phyloP scores from a whole-genome alignment of 2,329 filamentous ascomycete species.

The Hymenoscyphus occultus region DNA sequence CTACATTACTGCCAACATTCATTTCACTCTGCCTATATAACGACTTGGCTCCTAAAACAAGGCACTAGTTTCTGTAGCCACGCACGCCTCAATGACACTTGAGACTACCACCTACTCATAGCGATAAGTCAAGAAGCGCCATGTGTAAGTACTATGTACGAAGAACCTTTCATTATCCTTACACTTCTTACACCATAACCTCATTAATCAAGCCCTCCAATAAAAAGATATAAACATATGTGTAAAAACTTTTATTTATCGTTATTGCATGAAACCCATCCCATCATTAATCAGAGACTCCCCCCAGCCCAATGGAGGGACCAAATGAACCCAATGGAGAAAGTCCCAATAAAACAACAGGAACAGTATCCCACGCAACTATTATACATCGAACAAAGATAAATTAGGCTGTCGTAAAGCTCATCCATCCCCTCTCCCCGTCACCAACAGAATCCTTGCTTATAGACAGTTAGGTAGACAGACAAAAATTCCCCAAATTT shows the following conservation, averaged over 20 bases:
- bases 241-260: slow-evolving; percentile 1
- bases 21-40: no score
- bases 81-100: no score
- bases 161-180: neutral
- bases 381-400: slow-evolving; percentile 11
- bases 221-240: neutral
- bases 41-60: no score
- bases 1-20: no score
- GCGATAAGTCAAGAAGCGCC: no score
- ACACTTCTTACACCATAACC: neutral
- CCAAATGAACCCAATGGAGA: neutral
- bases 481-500: neutral
- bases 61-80: no score
- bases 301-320: neutral
- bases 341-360: neutral
- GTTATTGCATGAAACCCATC: neutral
- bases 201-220: neutral
- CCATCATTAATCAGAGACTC: neutral
- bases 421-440: no score
- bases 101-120: no score
- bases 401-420: neutral
- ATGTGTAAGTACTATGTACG: no score
- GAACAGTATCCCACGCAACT: slow-evolving; percentile 4
- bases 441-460: neutral
- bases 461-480: slow-evolving; percentile 5